These are phyloP conservation scores for Vigna nakashimae DNA, from an alignment of 306 rosid species.

Conservation along the genomic window DNA sequence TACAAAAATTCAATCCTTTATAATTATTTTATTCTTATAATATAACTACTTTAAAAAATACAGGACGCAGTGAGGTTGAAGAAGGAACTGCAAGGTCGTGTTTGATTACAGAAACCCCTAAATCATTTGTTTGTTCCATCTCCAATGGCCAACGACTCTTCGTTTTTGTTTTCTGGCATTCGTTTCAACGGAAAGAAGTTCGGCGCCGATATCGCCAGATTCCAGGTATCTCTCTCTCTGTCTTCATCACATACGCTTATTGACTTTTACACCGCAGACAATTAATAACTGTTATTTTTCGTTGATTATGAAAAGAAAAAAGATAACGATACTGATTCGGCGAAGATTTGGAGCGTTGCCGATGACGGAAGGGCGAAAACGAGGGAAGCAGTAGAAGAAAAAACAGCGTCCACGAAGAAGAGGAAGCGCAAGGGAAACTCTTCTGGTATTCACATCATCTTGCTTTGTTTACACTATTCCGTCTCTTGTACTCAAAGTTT, in stretches of 20 bases:
- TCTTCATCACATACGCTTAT: not conserved
- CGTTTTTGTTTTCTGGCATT: slow-evolving; percentile 83
- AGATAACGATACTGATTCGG: slow-evolving; percentile 48
- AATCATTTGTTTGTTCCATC: not conserved
- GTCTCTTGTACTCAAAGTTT: slow-evolving; percentile 2
- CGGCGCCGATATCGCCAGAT: slow-evolving; percentile 71
- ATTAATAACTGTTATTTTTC: not conserved
- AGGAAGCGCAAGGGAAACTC: slow-evolving; percentile 71
- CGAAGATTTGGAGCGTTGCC: slow-evolving; percentile 44
- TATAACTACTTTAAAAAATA: too few species aligned
- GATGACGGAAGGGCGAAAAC: slow-evolving; percentile 48
- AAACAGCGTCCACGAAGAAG: slow-evolving; percentile 57
- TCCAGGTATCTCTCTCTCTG: slow-evolving; percentile 56
- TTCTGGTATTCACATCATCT: slow-evolving; percentile 54
- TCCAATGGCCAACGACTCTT: slow-evolving; percentile 67
- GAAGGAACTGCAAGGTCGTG: not conserved
- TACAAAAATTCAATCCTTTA: too few species aligned
- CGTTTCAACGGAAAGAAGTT: slow-evolving; percentile 76
- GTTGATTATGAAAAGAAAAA: slow-evolving; percentile 48
- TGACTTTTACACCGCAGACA: not conserved
- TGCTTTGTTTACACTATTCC: not conserved
- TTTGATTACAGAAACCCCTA: slow-evolving; percentile 5
- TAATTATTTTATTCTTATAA: too few species aligned
- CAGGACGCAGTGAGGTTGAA: too few species aligned
- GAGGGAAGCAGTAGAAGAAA: slow-evolving; percentile 44